Conservation (phyloP, 2,329 filamentous ascomycete species). For the Botrytis tulipae region DNA sequence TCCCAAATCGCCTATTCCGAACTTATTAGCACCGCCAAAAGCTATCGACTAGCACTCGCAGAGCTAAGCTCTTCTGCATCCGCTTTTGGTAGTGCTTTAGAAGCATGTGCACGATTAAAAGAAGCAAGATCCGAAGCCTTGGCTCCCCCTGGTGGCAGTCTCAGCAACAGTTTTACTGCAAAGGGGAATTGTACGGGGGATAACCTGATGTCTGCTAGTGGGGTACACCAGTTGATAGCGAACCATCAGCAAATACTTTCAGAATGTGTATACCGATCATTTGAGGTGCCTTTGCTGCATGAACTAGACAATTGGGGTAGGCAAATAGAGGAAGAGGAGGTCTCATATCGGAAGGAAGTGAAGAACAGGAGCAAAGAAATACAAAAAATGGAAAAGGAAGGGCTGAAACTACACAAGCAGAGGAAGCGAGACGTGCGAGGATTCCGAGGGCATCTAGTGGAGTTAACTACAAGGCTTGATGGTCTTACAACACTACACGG, state of each 20-base stretch:
- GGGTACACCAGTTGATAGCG: conserved; percentile 64
- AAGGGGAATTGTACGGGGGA: conserved; percentile 60
- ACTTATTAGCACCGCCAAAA: conserved; percentile 60
- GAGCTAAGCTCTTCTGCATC: conserved; percentile 60
- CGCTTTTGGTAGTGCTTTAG: conserved; percentile 62
- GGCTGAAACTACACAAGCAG: conserved; percentile 57
- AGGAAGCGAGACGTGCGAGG: conserved; percentile 59
- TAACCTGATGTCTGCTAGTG: conserved; percentile 59
- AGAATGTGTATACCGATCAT: conserved; percentile 66
- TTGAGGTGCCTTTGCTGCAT: conserved; percentile 68
- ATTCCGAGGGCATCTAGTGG: conserved; percentile 62
- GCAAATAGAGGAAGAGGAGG: conserved; percentile 63
- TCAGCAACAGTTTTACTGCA: conserved; percentile 46
- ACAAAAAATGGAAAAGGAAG: conserved; percentile 62
- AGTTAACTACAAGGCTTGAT: conserved; percentile 61
- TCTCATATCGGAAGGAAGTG: conserved; percentile 55
- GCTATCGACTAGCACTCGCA: conserved; percentile 61
- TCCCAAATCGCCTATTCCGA: conserved; percentile 63
- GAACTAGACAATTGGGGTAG: conserved; percentile 65
- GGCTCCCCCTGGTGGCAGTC: conserved; percentile 37
- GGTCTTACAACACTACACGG: conserved; percentile 60
- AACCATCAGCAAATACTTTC: conserved; percentile 70
- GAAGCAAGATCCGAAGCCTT: conserved; percentile 62
- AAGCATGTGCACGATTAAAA: conserved; percentile 66
- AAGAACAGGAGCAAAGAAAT: conserved; percentile 59